These are phyloP conservation scores for Hypoxylon cercidicola DNA, from an alignment of 495 filamentous ascomycete genomes.

Conservation along the genomic window DNA sequence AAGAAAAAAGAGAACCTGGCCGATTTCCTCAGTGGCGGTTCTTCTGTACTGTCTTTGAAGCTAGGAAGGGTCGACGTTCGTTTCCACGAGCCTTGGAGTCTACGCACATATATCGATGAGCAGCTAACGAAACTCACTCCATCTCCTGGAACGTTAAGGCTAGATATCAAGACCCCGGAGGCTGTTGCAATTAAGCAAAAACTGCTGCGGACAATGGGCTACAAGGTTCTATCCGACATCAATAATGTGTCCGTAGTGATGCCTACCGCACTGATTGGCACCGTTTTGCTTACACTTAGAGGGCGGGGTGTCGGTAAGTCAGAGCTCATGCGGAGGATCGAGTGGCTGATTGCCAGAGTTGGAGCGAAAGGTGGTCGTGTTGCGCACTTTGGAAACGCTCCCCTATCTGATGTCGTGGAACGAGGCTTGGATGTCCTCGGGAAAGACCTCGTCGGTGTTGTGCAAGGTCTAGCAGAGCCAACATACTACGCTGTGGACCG, in stretches of 20 bases:
- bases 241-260: constrained; percentile 97
- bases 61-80: constrained; percentile 93
- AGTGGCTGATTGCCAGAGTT: constrained; percentile 90
- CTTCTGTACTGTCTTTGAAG: constrained; percentile 86
- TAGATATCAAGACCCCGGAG: constrained; percentile 55
- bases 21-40: constrained; percentile 83
- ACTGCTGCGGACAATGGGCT: constrained; percentile 85
- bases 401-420: constrained; percentile 83
- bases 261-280: constrained; percentile 95
- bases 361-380: constrained; percentile 86
- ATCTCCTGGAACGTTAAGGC: constrained; percentile 49
- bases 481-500: constrained; percentile 94
- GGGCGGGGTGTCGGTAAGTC: constrained; percentile 89
- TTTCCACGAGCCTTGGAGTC: constrained; percentile 94
- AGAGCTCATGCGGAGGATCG: constrained; percentile 85
- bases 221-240: constrained; percentile 91
- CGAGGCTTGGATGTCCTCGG: constrained; percentile 92
- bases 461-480: constrained; percentile 81
- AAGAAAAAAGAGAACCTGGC: constrained; percentile 93
- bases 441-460: constrained; percentile 81
- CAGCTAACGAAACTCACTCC: constrained; percentile 67
- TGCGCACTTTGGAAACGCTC: constrained; percentile 86
- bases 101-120: constrained; percentile 79
- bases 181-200: constrained; percentile 62
- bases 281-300: constrained; percentile 88